Conservation (phyloP, 129 eudicot genomes). For the Lactuca saligna region DNA sequence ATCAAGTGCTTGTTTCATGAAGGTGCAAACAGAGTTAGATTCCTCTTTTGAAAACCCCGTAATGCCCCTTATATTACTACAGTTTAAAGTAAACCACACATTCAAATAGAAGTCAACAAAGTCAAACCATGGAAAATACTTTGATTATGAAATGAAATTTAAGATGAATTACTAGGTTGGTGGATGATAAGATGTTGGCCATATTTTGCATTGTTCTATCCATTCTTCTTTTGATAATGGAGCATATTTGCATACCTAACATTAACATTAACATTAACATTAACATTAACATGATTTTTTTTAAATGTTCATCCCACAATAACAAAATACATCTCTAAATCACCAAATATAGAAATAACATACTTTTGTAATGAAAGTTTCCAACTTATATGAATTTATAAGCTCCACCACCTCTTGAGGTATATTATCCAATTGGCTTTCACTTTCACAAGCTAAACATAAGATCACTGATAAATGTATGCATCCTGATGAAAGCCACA, state of each 20-base stretch:
- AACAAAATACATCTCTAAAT: slow-evolving; percentile 13
- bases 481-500: slow-evolving; percentile 47
- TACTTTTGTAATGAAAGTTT: slow-evolving; percentile 76
- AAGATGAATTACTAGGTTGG: slow-evolving; percentile 71
- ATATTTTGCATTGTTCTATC: slow-evolving; percentile 86
- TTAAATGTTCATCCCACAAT: neutral
- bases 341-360: slow-evolving; percentile 28
- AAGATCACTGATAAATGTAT: slow-evolving; percentile 55
- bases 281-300: too few relatives aligned
- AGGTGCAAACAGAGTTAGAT: slow-evolving; percentile 49
- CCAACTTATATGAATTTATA: slow-evolving; percentile 62
- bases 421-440: slow-evolving; percentile 38
- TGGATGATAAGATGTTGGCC: slow-evolving; percentile 98
- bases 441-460: slow-evolving; percentile 60
- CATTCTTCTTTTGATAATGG: slow-evolving; percentile 89
- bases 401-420: slow-evolving; percentile 66
- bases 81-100: slow-evolving; percentile 29
- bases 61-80: slow-evolving; percentile 87
- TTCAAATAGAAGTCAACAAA: slow-evolving; percentile 5
- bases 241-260: slow-evolving; percentile 78
- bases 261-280: neutral
- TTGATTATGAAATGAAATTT: neutral
- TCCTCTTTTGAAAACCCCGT: slow-evolving; percentile 85
- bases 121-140: neutral
- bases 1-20: slow-evolving; percentile 66